Evolutionary conservation across 176 grass and related monocot species (phyloP).

Genomic region (Alopecurus myosuroides): DNA sequence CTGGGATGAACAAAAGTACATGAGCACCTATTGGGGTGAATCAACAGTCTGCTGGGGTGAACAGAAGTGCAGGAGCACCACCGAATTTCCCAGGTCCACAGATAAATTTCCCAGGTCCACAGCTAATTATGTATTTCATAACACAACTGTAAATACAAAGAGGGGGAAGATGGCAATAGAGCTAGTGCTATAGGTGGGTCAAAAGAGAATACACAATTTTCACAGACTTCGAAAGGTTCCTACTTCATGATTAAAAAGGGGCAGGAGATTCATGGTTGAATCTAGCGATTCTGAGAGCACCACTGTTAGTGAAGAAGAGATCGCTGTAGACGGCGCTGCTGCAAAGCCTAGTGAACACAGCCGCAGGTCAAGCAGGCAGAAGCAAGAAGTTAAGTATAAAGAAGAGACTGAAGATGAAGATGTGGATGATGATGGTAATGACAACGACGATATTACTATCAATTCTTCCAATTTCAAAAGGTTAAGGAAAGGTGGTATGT

Average conservation of each 20-base stretch:
- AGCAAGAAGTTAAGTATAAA: constrained; percentile 64
- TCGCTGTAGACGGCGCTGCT: constrained; percentile 15
- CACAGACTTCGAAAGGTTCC: constrained; percentile 24
- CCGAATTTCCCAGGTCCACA: constrained; percentile 31
- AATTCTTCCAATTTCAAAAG: constrained; percentile 33
- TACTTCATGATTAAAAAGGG: constrained; percentile 49
- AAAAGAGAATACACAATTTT: constrained; percentile 43
- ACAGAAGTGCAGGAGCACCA: constrained; percentile 8
- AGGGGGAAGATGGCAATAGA: constrained; percentile 17
- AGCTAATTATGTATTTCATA: constrained; percentile 17
- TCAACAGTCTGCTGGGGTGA: no score
- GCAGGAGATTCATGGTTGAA: constrained; percentile 43
- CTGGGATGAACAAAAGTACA: constrained; percentile 40
- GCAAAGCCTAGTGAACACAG: constrained; percentile 11
- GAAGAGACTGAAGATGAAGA: constrained; percentile 49
- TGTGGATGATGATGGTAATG: constrained; percentile 25
- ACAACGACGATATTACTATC: constrained; percentile 20
- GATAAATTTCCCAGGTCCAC: constrained; percentile 30
- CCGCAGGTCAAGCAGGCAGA: constrained; percentile 65
- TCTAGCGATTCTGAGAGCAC: constrained; percentile 46
- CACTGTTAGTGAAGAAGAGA: constrained; percentile 44
- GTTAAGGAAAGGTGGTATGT: constrained; percentile 24
- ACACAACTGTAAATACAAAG: constrained; percentile 23
- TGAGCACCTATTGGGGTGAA: no score
- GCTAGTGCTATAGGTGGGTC: constrained; percentile 18